A percentile compares a stretch with the other conserved stretches of the same genome.
Conservation (phyloP, 306 rosid species). For the Quercus wislizeni region DNA sequence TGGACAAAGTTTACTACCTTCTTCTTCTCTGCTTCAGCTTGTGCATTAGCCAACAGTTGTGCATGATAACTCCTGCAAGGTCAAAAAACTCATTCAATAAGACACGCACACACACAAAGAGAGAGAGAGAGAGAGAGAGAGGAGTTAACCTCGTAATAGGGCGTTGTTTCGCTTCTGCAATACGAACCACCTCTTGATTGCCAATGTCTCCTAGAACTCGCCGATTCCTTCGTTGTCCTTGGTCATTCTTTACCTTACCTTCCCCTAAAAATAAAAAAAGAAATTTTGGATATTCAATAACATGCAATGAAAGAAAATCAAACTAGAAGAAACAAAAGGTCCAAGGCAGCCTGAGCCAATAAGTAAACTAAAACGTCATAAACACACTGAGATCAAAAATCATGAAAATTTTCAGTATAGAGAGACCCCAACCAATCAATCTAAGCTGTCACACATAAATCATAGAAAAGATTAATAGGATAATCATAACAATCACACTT, state of each 20-base stretch:
- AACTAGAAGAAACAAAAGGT: background rate
- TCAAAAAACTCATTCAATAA: background rate
- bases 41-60: constrained; percentile 17
- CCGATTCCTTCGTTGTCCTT: background rate
- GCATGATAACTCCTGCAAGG: constrained; percentile 8
- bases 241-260: background rate
- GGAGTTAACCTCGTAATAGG: constrained; percentile 22
- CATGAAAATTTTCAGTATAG: background rate
- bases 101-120: background rate
- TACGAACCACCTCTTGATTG: constrained; percentile 12
- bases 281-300: background rate
- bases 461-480: background rate
- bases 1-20: background rate
- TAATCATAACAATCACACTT: background rate
- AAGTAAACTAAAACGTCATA: background rate
- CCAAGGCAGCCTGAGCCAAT: background rate
- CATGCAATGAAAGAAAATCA: background rate
- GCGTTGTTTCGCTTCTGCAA: background rate
- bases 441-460: background rate
- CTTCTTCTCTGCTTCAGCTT: constrained; percentile 4
- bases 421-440: background rate
- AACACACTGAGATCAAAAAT: background rate
- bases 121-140: background rate
- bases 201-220: constrained; percentile 32
- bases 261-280: constrained; percentile 2